These are phyloP conservation scores for Rutstroemia sp. DNA, from an alignment of 2,329 filamentous ascomycete genomes.

Conservation along the genomic window DNA sequence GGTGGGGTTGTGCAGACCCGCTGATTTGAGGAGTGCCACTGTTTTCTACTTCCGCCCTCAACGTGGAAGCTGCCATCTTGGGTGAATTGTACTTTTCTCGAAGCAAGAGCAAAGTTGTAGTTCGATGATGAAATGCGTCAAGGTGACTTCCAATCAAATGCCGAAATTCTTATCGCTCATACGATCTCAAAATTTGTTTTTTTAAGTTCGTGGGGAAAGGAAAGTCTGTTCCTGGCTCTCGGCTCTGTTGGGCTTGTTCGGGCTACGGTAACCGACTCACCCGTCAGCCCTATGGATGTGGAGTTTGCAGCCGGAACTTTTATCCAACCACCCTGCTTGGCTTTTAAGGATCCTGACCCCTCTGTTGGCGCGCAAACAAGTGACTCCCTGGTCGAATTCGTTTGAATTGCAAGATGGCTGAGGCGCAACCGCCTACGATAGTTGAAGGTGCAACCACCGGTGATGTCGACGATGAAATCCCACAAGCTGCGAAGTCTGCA, in stretches of 20 bases:
- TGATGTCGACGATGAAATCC: slow-evolving; percentile 50
- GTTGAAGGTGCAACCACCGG: slow-evolving; percentile 53
- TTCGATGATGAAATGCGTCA: neutral
- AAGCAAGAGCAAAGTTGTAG: neutral
- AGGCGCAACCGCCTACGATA: slow-evolving; percentile 50
- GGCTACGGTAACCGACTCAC: neutral
- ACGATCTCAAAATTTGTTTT: neutral
- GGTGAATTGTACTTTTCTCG: neutral
- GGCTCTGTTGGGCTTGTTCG: neutral
- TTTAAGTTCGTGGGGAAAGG: neutral
- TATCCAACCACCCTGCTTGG: neutral
- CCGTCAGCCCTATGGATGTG: slow-evolving; percentile 4
- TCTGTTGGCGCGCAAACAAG: neutral
- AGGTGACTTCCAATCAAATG: neutral
- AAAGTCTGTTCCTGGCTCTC: neutral
- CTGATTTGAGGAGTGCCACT: neutral
- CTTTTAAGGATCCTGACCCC: neutral
- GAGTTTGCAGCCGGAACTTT: slow-evolving; percentile 1
- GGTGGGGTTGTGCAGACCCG: neutral
- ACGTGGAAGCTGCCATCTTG: neutral
- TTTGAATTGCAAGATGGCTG: slow-evolving; percentile 43
- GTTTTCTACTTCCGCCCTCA: neutral
- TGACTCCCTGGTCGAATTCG: neutral
- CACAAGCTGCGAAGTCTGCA: slow-evolving; percentile 50
- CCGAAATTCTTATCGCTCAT: neutral